These are phyloP conservation scores for Primulina tabacum DNA, from an alignment of 257 asterid genomes.

Conservation along the genomic window DNA sequence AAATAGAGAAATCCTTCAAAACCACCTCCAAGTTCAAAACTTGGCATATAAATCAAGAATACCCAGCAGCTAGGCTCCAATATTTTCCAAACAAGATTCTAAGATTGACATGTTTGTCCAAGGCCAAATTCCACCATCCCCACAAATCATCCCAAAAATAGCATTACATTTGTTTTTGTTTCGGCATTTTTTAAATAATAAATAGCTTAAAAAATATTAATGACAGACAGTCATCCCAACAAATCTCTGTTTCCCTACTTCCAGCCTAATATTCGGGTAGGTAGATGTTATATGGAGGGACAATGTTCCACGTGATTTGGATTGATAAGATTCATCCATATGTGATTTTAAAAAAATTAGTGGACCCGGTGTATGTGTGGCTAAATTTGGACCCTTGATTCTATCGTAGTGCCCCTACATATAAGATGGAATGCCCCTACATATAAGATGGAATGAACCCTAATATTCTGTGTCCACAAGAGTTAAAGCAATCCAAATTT, in stretches of 20 bases:
- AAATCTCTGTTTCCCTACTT: conserved; percentile 17
- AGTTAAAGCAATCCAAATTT: neutral
- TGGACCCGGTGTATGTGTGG: too few species aligned
- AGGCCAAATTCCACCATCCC: conserved; percentile 25
- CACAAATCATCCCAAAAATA: conserved; percentile 14
- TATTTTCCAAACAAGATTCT: conserved; percentile 24
- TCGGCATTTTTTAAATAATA: neutral
- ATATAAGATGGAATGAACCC: too few species aligned
- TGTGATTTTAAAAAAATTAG: too few species aligned
- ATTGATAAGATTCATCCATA: too few species aligned
- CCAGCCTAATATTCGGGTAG: neutral
- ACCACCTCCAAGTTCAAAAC: conserved; percentile 24
- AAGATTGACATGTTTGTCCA: conserved; percentile 24
- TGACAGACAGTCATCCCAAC: conserved; percentile 44
- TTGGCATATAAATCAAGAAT: conserved; percentile 41
- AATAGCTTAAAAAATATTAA: conserved; percentile 19
- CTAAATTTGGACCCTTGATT: too few species aligned
- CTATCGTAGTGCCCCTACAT: too few species aligned
- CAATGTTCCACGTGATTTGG: too few species aligned
- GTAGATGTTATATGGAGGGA: too few species aligned
- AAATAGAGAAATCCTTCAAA: conserved; percentile 23
- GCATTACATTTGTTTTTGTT: neutral
- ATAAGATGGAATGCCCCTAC: too few species aligned
- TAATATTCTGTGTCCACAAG: neutral
- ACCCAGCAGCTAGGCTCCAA: conserved; percentile 29